Base-by-base conservation (phyloP, 306 rosid species). In the Cicer pinnatifidum region DNA sequence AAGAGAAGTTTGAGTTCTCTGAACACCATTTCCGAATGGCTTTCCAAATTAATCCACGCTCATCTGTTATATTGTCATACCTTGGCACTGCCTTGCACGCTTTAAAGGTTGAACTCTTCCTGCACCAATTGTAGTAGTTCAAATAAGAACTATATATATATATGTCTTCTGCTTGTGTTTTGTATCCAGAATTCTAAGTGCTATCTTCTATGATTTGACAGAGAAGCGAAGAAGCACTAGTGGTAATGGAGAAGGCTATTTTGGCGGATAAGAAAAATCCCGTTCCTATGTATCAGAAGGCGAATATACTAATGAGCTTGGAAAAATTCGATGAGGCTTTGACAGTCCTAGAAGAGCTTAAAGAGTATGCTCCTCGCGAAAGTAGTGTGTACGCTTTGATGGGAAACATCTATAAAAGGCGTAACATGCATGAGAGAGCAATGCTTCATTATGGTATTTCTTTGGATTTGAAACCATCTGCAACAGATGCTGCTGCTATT, bases 251-350 rank as follows among this genome's bases (percentile, higher is more conserved):
- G 85, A 89, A 77, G 72, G 99, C 99, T 65, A 95, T 95, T 67
- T 73, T 75, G 74, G 97, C 99, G 7, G 99, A 95, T 84, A 86
- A 84, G 88, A 92, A 90, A 85, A 95, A 95, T 75, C 99, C 99
- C 39, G 89, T 95, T 78, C 99, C 99, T 47, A 95, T 92, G 97
- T 95, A 91, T 88, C 99, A 95, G 67, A 95, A 95, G 89, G 99
- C 99, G 51, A 92, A 82, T 72, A 92, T 95, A 81, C 89, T 95
- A 33, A 62, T 86, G 86, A 85, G 88, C 80, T 81, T 92, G 80
- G 97, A 90, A 67, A 83, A 63, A 15, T 92, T 87, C 48, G 97
- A 95, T 0, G 89, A 92, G 77, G 99, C 99, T 46, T 72, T 95
- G 82, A 91, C 84, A 70, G 97, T 90, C 72, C 83, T 95, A 37